Evolutionary conservation across 495 filamentous ascomycete species (phyloP).

Genomic region (Aspergillus steynii): DNA sequence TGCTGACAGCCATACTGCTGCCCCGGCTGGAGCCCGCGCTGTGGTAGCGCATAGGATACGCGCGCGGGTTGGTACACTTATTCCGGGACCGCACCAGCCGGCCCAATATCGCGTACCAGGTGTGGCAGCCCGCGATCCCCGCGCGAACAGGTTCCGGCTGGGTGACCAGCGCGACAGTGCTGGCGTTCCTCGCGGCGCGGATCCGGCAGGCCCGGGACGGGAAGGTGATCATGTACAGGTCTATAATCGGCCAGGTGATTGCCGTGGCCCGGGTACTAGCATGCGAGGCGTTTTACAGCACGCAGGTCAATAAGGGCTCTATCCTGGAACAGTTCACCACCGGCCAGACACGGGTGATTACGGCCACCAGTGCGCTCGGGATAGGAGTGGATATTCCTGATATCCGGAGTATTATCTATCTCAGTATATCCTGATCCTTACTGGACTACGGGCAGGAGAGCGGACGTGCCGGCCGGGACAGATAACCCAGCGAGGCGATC

Average conservation of each 20-base stretch:
- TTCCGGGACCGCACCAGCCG: not conserved
- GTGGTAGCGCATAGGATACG: not conserved
- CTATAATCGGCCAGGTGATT: not conserved
- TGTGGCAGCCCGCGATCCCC: not conserved
- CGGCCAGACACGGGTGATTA: constrained; percentile 6
- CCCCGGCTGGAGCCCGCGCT: not conserved
- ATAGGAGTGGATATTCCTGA: constrained; percentile 25
- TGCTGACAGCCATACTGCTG: not conserved
- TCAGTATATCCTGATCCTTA: constrained; percentile 12
- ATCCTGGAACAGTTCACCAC: constrained; percentile 15
- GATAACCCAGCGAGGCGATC: constrained; percentile 13
- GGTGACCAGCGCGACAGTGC: no score
- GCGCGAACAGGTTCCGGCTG: no score
- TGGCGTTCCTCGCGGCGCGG: no score
- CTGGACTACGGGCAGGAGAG: constrained; percentile 29
- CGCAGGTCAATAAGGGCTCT: constrained; percentile 14
- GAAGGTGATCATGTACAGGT: no score
- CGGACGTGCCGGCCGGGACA: constrained; percentile 21
- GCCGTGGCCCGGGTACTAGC: not conserved
- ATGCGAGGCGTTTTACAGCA: not conserved
- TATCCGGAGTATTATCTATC: constrained; percentile 24
- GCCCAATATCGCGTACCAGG: not conserved
- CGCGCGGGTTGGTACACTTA: not conserved
- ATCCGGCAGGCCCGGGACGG: no score
- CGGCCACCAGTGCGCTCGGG: constrained; percentile 24